These are phyloP conservation scores for Verticillium longisporum DNA, from an alignment of 2,329 filamentous ascomycete genomes.

Conservation along the genomic window DNA sequence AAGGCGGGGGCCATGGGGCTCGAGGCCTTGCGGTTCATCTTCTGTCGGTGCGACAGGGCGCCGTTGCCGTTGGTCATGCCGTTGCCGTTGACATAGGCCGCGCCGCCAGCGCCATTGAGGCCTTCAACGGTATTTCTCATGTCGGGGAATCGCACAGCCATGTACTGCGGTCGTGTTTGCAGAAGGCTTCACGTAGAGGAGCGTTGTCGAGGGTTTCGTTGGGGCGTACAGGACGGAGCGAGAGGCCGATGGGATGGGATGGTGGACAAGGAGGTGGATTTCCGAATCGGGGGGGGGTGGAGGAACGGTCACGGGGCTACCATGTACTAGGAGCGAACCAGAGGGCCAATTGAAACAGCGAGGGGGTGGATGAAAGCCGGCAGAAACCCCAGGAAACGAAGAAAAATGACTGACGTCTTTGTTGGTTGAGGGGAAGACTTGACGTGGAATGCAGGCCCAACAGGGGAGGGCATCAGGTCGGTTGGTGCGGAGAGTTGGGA, in stretches of 20 bases:
- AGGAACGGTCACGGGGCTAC: background rate
- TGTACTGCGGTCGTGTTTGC: constrained; percentile 14
- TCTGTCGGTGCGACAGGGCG: constrained; percentile 26
- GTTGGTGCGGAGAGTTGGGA: background rate
- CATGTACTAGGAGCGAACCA: background rate
- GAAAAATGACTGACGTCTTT: background rate
- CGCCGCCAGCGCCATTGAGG: constrained; percentile 5
- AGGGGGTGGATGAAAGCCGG: background rate
- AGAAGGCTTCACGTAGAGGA: too few relatives aligned
- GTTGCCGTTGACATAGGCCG: constrained; percentile 14
- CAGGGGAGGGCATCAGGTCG: background rate
- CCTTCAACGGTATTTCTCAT: constrained; percentile 22
- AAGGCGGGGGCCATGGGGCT: constrained; percentile 77
- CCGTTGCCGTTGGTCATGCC: constrained; percentile 21
- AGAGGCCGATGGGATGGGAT: background rate
- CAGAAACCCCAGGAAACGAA: background rate
- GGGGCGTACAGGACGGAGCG: background rate
- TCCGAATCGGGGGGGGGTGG: background rate
- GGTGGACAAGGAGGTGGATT: background rate
- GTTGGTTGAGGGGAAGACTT: background rate
- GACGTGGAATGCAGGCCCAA: background rate
- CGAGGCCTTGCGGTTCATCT: constrained; percentile 48
- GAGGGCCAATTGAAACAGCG: background rate
- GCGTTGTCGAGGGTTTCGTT: background rate
- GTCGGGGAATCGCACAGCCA: constrained; percentile 18